Evolutionary conservation across 2,329 filamentous ascomycete species (phyloP).

Genomic region (Clarireedia monteithiana): DNA sequence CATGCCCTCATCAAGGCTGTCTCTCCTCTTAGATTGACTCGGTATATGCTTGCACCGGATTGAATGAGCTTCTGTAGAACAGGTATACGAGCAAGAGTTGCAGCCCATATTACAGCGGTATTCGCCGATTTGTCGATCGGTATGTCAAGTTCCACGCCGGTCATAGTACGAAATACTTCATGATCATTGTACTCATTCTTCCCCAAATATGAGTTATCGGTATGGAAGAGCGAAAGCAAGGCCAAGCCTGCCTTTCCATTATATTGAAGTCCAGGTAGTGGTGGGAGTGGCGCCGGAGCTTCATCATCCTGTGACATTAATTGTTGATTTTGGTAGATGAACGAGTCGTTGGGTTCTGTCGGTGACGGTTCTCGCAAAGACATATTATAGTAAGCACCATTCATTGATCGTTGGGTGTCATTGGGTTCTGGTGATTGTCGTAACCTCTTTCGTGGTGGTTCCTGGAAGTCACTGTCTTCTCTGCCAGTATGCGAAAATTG

Average conservation of each 20-base stretch:
- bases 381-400: constrained; percentile 38
- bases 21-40: constrained; percentile 83
- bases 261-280: constrained; percentile 52
- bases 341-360: constrained; percentile 74
- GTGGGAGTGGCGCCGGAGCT: constrained; percentile 52
- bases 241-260: constrained; percentile 66
- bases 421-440: constrained; percentile 42
- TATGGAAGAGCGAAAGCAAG: constrained; percentile 68
- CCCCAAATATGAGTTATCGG: constrained; percentile 48
- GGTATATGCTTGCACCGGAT: constrained; percentile 77
- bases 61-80: constrained; percentile 74
- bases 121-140: constrained; percentile 85
- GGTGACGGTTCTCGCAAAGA: constrained; percentile 59
- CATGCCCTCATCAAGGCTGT: constrained; percentile 91
- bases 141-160: constrained; percentile 76
- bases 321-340: constrained; percentile 45
- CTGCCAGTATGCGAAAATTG: constrained; percentile 30
- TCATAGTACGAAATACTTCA: constrained; percentile 68
- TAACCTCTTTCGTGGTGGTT: constrained; percentile 76
- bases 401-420: constrained; percentile 29
- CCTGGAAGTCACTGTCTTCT: constrained; percentile 46
- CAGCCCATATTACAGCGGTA: constrained; percentile 92
- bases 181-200: constrained; percentile 65
- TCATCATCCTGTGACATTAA: constrained; percentile 41
- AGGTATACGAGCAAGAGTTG: constrained; percentile 79